Evolutionary conservation across 208 protist genomes (phyloP).

Genomic region (Wallacemonas collosoma): DNA sequence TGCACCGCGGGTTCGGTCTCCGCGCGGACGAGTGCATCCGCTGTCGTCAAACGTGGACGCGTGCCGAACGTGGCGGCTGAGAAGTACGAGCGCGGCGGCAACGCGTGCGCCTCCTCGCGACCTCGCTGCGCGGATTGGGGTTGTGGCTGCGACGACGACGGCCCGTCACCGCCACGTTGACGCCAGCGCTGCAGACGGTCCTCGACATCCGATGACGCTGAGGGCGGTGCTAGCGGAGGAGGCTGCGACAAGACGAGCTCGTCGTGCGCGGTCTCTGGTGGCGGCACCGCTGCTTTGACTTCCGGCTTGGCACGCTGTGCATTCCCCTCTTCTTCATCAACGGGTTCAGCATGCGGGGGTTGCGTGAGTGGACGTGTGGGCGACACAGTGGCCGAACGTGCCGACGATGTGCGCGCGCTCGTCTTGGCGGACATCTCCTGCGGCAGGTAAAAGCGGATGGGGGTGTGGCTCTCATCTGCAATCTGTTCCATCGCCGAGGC

Average conservation of each 20-base stretch:
- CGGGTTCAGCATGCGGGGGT: background rate
- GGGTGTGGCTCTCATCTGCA: constrained; percentile 7
- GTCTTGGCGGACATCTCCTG: background rate
- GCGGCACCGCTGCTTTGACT: background rate
- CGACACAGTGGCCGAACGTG: background rate
- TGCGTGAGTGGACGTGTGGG: background rate
- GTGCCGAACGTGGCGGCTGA: constrained; percentile 6
- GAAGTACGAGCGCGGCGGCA: constrained; percentile 15
- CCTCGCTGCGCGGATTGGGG: background rate
- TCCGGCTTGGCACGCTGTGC: background rate
- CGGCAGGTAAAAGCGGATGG: constrained; percentile 12
- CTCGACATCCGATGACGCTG: background rate
- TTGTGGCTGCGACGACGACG: background rate
- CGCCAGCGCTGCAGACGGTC: background rate
- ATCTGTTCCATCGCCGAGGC: constrained; percentile 17
- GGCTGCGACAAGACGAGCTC: too few relatives aligned
- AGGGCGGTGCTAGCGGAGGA: background rate
- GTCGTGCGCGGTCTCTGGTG: background rate
- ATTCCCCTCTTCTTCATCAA: background rate
- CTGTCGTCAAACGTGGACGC: background rate
- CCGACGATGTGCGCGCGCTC: background rate
- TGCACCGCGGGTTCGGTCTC: background rate
- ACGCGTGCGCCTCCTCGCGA: background rate
- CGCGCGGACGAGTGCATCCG: background rate
- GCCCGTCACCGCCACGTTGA: background rate